A percentile compares a stretch with the other conserved stretches of the same genome.
These are phyloP conservation scores for Pilobolus umbonatus DNA, from an alignment of 192 early-diverging fungal genomes.

Conservation along the genomic window DNA sequence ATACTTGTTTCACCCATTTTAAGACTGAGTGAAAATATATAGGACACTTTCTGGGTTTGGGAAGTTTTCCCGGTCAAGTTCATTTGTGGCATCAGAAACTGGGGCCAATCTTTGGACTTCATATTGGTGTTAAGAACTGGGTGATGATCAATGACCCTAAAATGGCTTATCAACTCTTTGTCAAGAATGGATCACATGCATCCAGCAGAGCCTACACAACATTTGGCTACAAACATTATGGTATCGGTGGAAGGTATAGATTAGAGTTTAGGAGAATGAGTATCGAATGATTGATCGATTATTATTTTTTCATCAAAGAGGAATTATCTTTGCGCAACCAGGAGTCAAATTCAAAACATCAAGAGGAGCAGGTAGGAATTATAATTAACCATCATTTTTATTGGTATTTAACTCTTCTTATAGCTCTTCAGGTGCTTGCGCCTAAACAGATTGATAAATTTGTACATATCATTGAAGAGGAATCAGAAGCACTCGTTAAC, in stretches of 20 bases:
- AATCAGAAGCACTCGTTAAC: not conserved
- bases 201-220: not conserved
- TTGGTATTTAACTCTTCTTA: too few relatives aligned
- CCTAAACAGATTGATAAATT: not conserved
- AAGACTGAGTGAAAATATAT: too few relatives aligned
- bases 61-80: not conserved
- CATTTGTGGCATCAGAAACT: slow-evolving; percentile 12
- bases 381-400: too few relatives aligned
- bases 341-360: not conserved
- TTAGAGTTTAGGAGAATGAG: not conserved
- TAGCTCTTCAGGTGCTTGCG: not conserved
- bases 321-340: slow-evolving; percentile 7
- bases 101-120: not conserved
- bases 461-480: not conserved
- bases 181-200: not conserved
- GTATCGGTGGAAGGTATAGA: not conserved
- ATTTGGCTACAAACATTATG: not conserved
- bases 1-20: too few relatives aligned
- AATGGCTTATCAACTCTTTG: slow-evolving; percentile 7
- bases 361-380: slow-evolving; percentile 6
- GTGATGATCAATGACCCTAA: slow-evolving; percentile 3
- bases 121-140: slow-evolving; percentile 8
- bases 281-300: too few relatives aligned
- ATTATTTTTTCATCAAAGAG: slow-evolving; percentile 1
- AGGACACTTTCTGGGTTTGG: slow-evolving; percentile 10